phyloP scores from a whole-genome alignment of 2,329 filamentous ascomycete species.

The Alternaria sp. region DNA sequence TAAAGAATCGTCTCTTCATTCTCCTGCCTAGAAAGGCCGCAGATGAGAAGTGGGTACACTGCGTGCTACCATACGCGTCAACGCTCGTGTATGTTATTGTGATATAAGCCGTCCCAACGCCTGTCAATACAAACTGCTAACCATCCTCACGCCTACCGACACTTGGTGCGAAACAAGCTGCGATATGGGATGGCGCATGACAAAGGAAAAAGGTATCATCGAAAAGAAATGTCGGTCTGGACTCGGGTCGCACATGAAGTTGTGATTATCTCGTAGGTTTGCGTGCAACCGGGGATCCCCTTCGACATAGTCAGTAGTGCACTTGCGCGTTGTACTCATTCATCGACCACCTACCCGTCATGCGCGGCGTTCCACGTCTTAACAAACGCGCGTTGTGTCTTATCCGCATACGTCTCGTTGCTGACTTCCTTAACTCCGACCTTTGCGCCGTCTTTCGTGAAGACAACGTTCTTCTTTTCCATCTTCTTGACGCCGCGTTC shows the following conservation, averaged over 20 bases:
- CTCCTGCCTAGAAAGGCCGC: background rate
- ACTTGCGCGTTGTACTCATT: background rate
- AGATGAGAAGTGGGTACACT: background rate
- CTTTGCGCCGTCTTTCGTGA: conserved; percentile 76
- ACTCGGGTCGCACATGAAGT: background rate
- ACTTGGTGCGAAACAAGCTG: background rate
- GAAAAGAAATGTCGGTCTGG: background rate
- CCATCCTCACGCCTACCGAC: background rate
- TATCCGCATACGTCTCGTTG: conserved; percentile 75
- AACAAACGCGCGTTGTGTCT: conserved; percentile 69
- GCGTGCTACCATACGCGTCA: background rate
- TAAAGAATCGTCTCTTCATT: background rate
- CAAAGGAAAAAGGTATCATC: conserved; percentile 1
- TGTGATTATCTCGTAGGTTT: background rate
- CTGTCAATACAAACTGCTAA: background rate
- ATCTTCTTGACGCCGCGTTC: conserved; percentile 72
- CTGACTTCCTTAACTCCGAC: conserved; percentile 75
- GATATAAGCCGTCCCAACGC: background rate
- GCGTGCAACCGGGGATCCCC: conserved; percentile 1
- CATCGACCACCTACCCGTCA: conserved; percentile 21
- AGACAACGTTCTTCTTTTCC: conserved; percentile 77
- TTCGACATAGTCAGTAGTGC: background rate
- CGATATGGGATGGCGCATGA: background rate
- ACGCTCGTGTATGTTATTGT: background rate
- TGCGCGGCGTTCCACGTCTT: conserved; percentile 59